These are phyloP conservation scores for Selenicereus undatus DNA, from an alignment of 148 eudicot species.

Conservation along the genomic window DNA sequence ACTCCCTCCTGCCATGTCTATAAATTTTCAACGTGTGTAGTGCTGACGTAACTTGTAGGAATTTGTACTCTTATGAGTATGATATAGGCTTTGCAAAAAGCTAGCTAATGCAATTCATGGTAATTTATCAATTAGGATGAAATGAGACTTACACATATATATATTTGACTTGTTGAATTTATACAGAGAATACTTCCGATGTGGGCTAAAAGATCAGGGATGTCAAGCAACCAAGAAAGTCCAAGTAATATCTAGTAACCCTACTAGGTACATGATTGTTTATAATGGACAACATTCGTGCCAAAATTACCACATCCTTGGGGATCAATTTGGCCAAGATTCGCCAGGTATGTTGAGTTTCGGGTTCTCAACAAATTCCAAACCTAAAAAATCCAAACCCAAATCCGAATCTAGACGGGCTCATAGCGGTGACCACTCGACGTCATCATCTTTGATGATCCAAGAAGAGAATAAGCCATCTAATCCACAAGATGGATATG, in stretches of 20 bases:
- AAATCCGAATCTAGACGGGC: background rate
- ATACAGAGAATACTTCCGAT: background rate
- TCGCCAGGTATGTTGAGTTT: background rate
- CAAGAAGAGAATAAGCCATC: background rate
- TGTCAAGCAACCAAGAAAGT: slow-evolving; percentile 21
- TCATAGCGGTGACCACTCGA: background rate
- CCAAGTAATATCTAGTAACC: slow-evolving; percentile 9
- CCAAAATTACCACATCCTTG: background rate
- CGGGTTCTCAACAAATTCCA: background rate
- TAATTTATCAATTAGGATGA: no score
- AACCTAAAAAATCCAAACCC: background rate
- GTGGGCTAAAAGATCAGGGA: slow-evolving; percentile 10
- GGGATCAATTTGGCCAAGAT: background rate
- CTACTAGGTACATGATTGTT: slow-evolving; percentile 3
- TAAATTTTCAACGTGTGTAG: no score
- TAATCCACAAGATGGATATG: background rate
- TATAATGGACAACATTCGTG: slow-evolving; percentile 1
- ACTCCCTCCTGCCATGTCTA: no score
- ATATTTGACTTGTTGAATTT: background rate
- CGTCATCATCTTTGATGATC: background rate
- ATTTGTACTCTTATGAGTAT: no score
- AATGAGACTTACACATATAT: no score
- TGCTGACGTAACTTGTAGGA: no score
- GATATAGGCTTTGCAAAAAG: no score
- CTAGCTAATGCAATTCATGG: background rate